Base-by-base conservation (phyloP, 2,329 filamentous ascomycete genomes). In the Zymoseptoria crescenta region DNA sequence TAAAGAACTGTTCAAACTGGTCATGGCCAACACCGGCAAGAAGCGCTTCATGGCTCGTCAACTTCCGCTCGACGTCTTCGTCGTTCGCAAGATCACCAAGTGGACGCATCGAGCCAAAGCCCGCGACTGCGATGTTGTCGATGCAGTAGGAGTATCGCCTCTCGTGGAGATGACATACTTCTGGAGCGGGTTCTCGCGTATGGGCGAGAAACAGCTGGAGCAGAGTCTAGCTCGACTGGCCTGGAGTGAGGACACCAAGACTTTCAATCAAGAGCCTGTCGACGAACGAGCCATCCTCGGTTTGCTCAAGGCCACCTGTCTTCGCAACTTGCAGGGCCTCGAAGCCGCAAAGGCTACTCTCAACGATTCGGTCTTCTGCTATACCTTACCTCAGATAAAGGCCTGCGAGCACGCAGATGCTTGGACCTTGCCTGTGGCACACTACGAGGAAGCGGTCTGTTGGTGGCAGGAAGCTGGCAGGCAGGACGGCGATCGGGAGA, bases 121-220 rank as follows among this genome's bases (percentile, higher is more conserved):
- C 52, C 82, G 86, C 73, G 79, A 81, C 1, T 75, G 90, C 30
- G 82, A 87, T 53, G 78, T 96, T 3, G 82, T 88, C 1, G 93
- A 97, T 66, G 91, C 88, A 0, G 80, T 95, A 8, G 91, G 91
- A 0, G 80, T 89, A 2, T 88, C 86, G 60, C 94, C 94, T 0
- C 79, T 90, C 0, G 84, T 91, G 68, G 94, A 97, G 76, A 96
- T 97, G 88, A 86, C 88, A 10, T 96, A 93, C 72, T 85, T 97
- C 67, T 97, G 92, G 92, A 92, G 90, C 69, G 93, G 92, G 0
- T 85, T 84, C 67, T 93, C 89, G 74, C 85, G 91, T 57, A 95
- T 96, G 89, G 78, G 82, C 1, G 67, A 75, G 0, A 75, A 76
- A 0, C 83, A 93, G 60, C 77, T 96, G 13, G 77, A 87, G 53